Evolutionary conservation across 768 basidiomycete genomes (phyloP).

Genomic region (Pholiota microspora): DNA sequence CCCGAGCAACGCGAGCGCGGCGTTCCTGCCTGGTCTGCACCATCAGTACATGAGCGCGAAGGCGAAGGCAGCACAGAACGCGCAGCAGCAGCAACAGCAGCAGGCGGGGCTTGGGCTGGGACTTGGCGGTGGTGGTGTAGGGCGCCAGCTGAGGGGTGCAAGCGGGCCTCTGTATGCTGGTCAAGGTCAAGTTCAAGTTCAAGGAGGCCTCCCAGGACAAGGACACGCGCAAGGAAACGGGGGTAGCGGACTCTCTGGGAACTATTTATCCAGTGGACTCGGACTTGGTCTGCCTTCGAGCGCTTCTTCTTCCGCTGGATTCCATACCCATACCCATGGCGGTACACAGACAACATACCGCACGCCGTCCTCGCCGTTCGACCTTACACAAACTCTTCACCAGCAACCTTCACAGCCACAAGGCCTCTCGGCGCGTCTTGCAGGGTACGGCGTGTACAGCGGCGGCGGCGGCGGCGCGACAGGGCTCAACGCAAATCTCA

Average conservation of each 20-base stretch:
- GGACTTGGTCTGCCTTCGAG: slow-evolving; percentile 27
- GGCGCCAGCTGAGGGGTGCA: slow-evolving; percentile 28
- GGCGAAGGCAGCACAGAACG: slow-evolving; percentile 23
- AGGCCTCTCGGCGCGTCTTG: not conserved
- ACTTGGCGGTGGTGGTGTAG: slow-evolving; percentile 26
- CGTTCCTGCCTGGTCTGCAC: slow-evolving; percentile 75
- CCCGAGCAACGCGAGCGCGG: slow-evolving; percentile 79
- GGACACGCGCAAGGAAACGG: not conserved
- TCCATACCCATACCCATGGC: slow-evolving; percentile 38
- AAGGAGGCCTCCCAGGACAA: not conserved
- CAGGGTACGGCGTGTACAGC: not conserved
- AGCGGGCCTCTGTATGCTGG: slow-evolving; percentile 28
- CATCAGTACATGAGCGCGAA: slow-evolving; percentile 60
- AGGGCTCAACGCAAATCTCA: no score
- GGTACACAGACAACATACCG: slow-evolving; percentile 38
- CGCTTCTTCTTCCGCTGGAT: slow-evolving; percentile 30
- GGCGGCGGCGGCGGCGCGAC: not conserved
- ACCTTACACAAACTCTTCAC: slow-evolving; percentile 40
- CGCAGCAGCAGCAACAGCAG: slow-evolving; percentile 28
- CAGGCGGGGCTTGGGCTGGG: slow-evolving; percentile 12
- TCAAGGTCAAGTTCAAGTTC: not conserved
- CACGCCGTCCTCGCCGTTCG: slow-evolving; percentile 41
- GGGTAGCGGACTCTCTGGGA: slow-evolving; percentile 23
- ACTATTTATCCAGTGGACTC: slow-evolving; percentile 25
- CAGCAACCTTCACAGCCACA: slow-evolving; percentile 20